Base-by-base conservation (phyloP, 2,329 filamentous ascomycete genomes). In the Ophiostoma fasciatum region DNA sequence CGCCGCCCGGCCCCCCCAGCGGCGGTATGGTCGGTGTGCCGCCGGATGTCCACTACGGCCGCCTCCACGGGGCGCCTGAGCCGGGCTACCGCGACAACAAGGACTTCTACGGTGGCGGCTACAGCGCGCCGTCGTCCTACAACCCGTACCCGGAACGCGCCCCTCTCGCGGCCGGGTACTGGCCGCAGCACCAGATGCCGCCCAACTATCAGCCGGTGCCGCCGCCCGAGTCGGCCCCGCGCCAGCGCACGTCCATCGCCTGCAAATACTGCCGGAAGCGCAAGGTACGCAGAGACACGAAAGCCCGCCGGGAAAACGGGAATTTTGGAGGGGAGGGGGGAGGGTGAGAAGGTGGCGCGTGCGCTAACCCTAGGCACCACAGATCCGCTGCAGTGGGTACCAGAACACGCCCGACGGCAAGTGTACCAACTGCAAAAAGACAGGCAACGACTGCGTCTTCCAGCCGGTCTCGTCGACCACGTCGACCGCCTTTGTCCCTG, bases 321-420 rank as follows among this genome's bases (percentile, higher is more conserved):
- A n/a, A n/a, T n/a, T n/a, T n/a, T n/a, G n/a, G n/a, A n/a, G n/a
- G n/a, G n/a, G n/a, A n/a, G n/a, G n/a, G n/a, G n/a, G n/a, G n/a
- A n/a, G n/a, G n/a, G n/a, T n/a, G n/a, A n/a, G n/a, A n/a, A n/a
- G n/a, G n/a, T n/a, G n/a, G n/a, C n/a, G n/a, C 4, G 9, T 26
- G 12, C 15, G 41, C 48, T 55, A 44, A 58, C 40, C 10, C 8
- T 7, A 17, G 18, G 11, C 5, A 17, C n/a, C 28, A 14, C 40
- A 74, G 69, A 74, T 74, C 43, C 67, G 70, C 26, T 74, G 70
- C 56, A 74, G 68, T 42, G 70, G 70, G 20, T 73, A 73, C 43
- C 64, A 69, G 40, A 71, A 68, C 42, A 68, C 66, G 0, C 64
- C 66, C 0, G 69, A 69, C 15, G 70, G 69, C 10, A 71, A 73